A percentile compares a stretch with the other conserved stretches of the same genome.
phyloP scores from a whole-genome alignment of 495 filamentous ascomycete species.

The Xylaria castorea region DNA sequence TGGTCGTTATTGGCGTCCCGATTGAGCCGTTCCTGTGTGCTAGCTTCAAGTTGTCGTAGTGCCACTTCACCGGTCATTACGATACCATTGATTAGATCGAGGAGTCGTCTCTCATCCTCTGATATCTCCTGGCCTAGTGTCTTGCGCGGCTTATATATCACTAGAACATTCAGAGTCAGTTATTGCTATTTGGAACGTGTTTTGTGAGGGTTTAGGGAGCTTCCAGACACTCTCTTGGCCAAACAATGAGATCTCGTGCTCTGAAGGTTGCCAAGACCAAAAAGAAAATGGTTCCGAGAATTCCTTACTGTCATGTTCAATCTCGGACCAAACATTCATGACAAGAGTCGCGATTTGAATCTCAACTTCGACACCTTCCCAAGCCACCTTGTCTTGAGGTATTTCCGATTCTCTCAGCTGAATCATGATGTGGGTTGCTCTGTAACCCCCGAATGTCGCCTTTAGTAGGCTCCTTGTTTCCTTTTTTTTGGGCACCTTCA shows the following conservation, averaged over 20 bases:
- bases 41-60: background rate
- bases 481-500: background rate
- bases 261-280: too few relatives aligned
- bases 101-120: background rate
- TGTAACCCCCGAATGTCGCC: background rate
- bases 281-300: too few relatives aligned
- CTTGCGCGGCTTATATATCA: background rate
- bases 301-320: constrained; percentile 9
- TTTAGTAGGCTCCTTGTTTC: background rate
- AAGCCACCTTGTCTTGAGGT: background rate
- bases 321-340: constrained; percentile 6
- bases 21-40: background rate
- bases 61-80: background rate
- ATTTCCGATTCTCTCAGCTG: background rate
- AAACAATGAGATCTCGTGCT: too few relatives aligned
- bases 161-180: too few relatives aligned
- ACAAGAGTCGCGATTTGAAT: background rate
- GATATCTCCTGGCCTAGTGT: background rate
- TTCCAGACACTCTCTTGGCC: too few relatives aligned
- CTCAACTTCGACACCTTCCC: background rate
- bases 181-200: too few relatives aligned
- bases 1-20: background rate
- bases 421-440: background rate
- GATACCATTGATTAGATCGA: constrained; percentile 7
- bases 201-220: too few relatives aligned